Evolutionary conservation across 192 early-diverging fungal species (phyloP), one percentile per base, ranked within the genome.

Genomic region (Podila epigama): DNA sequence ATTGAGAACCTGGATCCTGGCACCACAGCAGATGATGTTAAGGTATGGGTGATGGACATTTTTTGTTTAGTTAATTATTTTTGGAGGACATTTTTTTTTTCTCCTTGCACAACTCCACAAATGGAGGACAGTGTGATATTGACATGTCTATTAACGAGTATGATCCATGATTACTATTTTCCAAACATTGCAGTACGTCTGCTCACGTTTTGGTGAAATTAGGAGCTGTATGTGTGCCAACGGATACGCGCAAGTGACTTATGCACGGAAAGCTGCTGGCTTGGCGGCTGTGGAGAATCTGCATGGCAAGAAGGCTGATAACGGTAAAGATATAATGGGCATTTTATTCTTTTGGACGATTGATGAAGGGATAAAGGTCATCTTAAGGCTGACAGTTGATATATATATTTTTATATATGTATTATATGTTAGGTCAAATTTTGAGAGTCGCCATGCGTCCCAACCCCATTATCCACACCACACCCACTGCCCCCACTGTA

Each of bases 211-310:
- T 34, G 64, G 55, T 56, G 80, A 67, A 80, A 84, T 69, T 50
- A 84, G 28, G 42, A 79, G 60, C 4, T 69, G 63, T 25, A 79
- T 79, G 40, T 75, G 79, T 5, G 77, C 72, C 3, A 67, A 75
- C 33, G 85, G 85, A 39, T 82, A 75, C 29, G 81, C 85, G 10
- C 81, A 86, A 29, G 79, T 86, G 15, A 79, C 84, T 16, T 86
- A 83, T 48, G 79, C 69, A 18, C 62, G 64, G 22, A 84, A 82
- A 35, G 70, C 70, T 10, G 68, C 81, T 25, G 85, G 81, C 0
- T 44, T 82, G 29, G 75, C 79, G 13, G 83, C 83, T 31, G 69
- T 86, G 33, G 75, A 80, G 11, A 67, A 82, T 41, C 60, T 84
- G 41, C 67, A 86, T 55, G 81, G 81, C 36, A 78, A 82, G 48